Evolutionary conservation across 139 green algal genomes (phyloP).

Genomic region (Chlamydomonas sp.): DNA sequence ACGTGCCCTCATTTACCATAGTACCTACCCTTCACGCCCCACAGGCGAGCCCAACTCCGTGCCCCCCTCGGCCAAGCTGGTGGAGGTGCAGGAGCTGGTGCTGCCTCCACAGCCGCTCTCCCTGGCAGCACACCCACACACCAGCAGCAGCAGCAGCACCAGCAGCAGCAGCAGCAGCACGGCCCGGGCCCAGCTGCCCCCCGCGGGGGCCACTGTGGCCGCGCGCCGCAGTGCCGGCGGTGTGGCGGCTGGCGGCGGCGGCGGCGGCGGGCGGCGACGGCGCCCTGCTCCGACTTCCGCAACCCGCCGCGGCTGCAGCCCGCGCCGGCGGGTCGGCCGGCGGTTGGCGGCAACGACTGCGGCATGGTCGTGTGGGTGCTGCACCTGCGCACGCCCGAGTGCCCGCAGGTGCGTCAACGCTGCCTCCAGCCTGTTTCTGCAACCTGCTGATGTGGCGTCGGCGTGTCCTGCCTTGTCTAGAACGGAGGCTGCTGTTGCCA

Average conservation of each 20-base stretch:
- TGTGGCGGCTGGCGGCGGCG: background rate
- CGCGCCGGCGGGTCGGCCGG: constrained; percentile 43
- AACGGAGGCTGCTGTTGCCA: background rate
- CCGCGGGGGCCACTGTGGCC: too few relatives aligned
- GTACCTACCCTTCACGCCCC: background rate
- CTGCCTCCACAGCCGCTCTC: constrained; percentile 34
- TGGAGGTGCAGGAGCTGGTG: constrained; percentile 82
- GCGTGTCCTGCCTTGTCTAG: background rate
- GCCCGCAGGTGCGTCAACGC: constrained; percentile 61
- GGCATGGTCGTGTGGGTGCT: constrained; percentile 95
- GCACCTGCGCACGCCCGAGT: constrained; percentile 91
- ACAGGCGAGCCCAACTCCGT: constrained; percentile 54
- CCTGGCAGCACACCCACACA: background rate
- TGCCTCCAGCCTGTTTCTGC: background rate
- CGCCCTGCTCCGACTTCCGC: constrained; percentile 44
- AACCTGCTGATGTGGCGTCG: background rate
- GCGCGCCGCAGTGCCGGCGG: background rate
- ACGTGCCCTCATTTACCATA: background rate
- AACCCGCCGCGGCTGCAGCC: constrained; percentile 32
- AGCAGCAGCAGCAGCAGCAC: background rate
- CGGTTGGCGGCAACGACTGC: constrained; percentile 80
- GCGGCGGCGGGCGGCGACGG: background rate
- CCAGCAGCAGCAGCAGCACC: background rate
- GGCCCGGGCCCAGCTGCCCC: background rate
- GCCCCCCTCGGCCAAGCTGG: constrained; percentile 66